These are phyloP conservation scores for Aspergillus sclerotiicarbonarius DNA, from an alignment of 495 filamentous ascomycete genomes.

Conservation along the genomic window DNA sequence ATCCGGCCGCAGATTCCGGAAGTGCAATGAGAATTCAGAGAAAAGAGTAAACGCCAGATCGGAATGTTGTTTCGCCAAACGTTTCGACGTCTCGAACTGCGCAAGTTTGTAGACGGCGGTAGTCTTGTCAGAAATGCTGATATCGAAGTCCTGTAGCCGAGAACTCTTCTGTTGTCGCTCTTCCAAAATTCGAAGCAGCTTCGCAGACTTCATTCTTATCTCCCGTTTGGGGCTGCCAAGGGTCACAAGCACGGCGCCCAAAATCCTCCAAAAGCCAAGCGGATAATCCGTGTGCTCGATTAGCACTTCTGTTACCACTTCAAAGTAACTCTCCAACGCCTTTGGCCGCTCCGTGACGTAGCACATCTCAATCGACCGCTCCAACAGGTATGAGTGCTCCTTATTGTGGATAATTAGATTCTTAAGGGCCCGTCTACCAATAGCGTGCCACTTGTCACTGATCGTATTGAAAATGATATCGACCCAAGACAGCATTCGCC, in stretches of 20 bases:
- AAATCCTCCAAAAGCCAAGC: conserved; percentile 83
- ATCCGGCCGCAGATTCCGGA: conserved; percentile 75
- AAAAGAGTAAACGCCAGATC: conserved; percentile 91
- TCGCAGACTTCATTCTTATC: conserved; percentile 83
- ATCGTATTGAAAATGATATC: conserved; percentile 86
- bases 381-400: conserved; percentile 76
- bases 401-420: conserved; percentile 90
- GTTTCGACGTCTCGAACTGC: conserved; percentile 92
- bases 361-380: conserved; percentile 84
- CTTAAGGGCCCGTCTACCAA: conserved; percentile 83
- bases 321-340: conserved; percentile 91
- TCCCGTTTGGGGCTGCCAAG: conserved; percentile 86
- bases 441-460: conserved; percentile 88
- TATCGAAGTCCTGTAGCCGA: conserved; percentile 93
- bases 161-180: conserved; percentile 81
- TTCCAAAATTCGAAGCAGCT: conserved; percentile 78
- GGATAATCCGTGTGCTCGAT: conserved; percentile 75
- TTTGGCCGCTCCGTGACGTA: conserved; percentile 69
- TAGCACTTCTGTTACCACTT: conserved; percentile 83
- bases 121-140: conserved; percentile 97
- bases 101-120: conserved; percentile 96
- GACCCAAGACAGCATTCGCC: conserved; percentile 90
- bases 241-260: conserved; percentile 85
- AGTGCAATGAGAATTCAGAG: conserved; percentile 89
- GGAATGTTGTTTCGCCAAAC: conserved; percentile 81